These are phyloP conservation scores for Termitomyces sp. DNA, from an alignment of 768 basidiomycete genomes.

Conservation along the genomic window DNA sequence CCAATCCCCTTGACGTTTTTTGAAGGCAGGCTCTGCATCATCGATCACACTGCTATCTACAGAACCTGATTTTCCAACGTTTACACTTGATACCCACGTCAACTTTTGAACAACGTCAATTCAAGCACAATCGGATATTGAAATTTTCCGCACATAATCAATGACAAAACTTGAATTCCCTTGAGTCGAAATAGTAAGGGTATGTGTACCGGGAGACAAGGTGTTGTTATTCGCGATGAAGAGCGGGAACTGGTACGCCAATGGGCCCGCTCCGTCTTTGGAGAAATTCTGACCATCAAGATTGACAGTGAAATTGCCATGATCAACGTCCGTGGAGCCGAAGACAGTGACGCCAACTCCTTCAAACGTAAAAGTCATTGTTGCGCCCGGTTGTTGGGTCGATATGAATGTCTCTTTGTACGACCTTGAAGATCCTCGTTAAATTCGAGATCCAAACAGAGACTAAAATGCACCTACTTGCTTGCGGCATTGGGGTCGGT, in stretches of 20 bases:
- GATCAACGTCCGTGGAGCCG: neutral
- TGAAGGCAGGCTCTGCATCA: constrained; percentile 4
- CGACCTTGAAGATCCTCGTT: too few species aligned
- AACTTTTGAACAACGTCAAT: neutral
- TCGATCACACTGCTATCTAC: neutral
- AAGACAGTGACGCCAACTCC: too few species aligned
- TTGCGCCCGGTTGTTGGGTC: too few species aligned
- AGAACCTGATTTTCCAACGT: constrained; percentile 1
- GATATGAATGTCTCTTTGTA: too few species aligned
- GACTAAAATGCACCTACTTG: too few species aligned
- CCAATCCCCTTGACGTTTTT: neutral
- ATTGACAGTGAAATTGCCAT: constrained; percentile 1
- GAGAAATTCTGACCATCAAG: neutral
- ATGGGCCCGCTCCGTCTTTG: neutral
- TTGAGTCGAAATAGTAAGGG: neutral
- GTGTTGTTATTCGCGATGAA: neutral
- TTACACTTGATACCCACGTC: constrained; percentile 4
- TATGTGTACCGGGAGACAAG: constrained; percentile 1
- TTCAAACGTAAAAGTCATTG: too few species aligned
- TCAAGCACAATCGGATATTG: neutral
- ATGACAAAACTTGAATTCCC: neutral
- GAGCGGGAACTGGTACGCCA: neutral
- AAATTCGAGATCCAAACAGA: too few species aligned
- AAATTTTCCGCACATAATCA: constrained; percentile 1
- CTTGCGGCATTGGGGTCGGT: too few species aligned